phyloP scores from a whole-genome alignment of 1,284 basidiomycete species.

The Xerocomus subilludens region DNA sequence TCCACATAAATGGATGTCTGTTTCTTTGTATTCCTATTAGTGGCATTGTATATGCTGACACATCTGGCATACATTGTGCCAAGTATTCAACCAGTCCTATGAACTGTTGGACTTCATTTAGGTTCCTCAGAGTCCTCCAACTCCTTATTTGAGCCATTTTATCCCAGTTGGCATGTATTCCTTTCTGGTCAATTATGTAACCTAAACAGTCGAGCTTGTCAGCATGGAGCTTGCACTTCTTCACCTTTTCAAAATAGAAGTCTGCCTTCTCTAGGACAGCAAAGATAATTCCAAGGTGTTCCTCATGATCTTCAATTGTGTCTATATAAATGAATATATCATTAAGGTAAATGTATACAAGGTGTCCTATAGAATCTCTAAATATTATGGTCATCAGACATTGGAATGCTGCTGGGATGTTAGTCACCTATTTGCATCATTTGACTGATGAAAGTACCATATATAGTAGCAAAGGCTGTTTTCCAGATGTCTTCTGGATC shows the following conservation, averaged over 20 bases:
- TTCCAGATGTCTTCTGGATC: conserved; percentile 35
- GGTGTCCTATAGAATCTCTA: conserved; percentile 43
- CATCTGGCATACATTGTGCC: conserved; percentile 54
- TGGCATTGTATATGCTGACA: conserved; percentile 36
- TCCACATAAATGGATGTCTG: conserved; percentile 41
- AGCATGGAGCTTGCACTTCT: conserved; percentile 2
- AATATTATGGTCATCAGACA: conserved; percentile 53
- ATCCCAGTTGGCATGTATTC: conserved; percentile 46
- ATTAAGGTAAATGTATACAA: conserved; percentile 34
- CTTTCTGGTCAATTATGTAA: conserved; percentile 47
- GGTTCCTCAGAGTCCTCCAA: not conserved
- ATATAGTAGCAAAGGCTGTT: not conserved
- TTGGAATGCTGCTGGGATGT: conserved; percentile 53
- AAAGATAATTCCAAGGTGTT: conserved; percentile 47
- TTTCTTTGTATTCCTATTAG: conserved; percentile 47
- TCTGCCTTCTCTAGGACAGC: conserved; percentile 41
- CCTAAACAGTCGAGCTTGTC: conserved; percentile 38
- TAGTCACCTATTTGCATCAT: conserved; percentile 55
- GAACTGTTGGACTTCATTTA: conserved; percentile 57
- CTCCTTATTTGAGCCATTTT: conserved; percentile 14
- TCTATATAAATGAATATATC: conserved; percentile 6
- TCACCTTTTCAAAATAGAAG: conserved; percentile 37
- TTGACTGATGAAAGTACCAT: conserved; percentile 43
- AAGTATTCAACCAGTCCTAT: conserved; percentile 58
- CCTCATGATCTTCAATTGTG: not conserved